phyloP scores from a whole-genome alignment of 108 stramenopile genomes.

The Discostella pseudostelligera region DNA sequence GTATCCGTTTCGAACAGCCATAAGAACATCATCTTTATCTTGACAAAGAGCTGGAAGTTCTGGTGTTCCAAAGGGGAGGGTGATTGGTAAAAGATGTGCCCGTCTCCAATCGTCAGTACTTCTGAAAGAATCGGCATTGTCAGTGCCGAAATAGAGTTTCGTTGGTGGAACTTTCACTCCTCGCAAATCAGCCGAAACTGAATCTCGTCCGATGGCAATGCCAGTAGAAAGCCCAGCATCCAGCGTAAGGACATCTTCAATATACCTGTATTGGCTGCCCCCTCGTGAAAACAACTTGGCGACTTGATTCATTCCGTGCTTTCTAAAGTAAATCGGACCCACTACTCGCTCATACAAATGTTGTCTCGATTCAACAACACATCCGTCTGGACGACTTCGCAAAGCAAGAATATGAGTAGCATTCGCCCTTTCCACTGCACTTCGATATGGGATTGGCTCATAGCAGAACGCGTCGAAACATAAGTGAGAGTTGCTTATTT shows the following conservation, averaged over 20 bases:
- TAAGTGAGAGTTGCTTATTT: constrained; percentile 28
- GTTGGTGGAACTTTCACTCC: constrained; percentile 53
- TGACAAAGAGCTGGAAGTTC: constrained; percentile 49
- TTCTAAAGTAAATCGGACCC: constrained; percentile 49
- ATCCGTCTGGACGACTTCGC: constrained; percentile 48
- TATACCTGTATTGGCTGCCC: constrained; percentile 51
- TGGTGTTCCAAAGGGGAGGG: constrained; percentile 34
- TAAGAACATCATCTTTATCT: constrained; percentile 49
- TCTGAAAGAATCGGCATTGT: constrained; percentile 8
- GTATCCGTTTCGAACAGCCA: constrained; percentile 48
- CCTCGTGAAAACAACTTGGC: constrained; percentile 42
- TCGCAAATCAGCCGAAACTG: constrained; percentile 1
- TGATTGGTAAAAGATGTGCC: constrained; percentile 49
- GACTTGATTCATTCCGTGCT: constrained; percentile 44
- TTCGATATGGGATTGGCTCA: constrained; percentile 52
- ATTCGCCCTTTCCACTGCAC: constrained; percentile 48
- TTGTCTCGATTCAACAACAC: constrained; percentile 45
- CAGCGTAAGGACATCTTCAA: constrained; percentile 53
- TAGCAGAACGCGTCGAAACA: constrained; percentile 57
- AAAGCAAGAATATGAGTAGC: constrained; percentile 54
- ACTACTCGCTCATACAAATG: constrained; percentile 51
- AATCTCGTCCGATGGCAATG: constrained; percentile 22
- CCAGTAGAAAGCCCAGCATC: constrained; percentile 47
- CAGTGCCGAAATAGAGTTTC: constrained; percentile 38
- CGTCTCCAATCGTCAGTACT: constrained; percentile 31